These are phyloP conservation scores for Salix exigua DNA, from an alignment of 345 rosid genomes.

Conservation along the genomic window DNA sequence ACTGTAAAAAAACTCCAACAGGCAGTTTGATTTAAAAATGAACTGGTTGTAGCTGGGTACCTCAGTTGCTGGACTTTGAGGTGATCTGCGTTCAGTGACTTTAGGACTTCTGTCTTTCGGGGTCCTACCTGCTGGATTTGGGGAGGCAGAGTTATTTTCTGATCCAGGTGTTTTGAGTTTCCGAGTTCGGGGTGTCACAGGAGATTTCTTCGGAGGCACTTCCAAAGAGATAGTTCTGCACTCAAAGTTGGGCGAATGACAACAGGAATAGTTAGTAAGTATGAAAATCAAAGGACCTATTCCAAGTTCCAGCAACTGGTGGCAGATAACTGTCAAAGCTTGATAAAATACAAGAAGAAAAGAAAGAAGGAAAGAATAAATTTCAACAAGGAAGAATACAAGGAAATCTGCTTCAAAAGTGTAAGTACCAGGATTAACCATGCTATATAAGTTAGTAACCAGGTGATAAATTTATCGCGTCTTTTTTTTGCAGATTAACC, in stretches of 20 bases:
- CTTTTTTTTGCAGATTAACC: too few relatives aligned
- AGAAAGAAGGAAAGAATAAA: too few relatives aligned
- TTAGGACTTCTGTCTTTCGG: constrained; percentile 19
- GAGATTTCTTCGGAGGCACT: constrained; percentile 71
- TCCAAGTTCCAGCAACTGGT: background rate
- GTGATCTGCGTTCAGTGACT: constrained; percentile 17
- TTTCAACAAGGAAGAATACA: too few relatives aligned
- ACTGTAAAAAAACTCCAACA: background rate
- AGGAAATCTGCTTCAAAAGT: too few relatives aligned
- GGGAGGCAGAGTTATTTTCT: constrained; percentile 11
- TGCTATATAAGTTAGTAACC: background rate
- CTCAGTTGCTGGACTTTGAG: constrained; percentile 19
- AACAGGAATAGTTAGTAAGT: constrained; percentile 4
- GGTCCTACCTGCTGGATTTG: constrained; percentile 7
- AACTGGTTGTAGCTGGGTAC: background rate
- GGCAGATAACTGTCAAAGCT: background rate
- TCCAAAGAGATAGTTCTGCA: constrained; percentile 53
- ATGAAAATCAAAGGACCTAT: background rate
- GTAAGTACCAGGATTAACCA: too few relatives aligned
- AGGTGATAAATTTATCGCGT: background rate
- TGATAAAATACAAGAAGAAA: too few relatives aligned
- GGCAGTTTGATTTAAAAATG: too few relatives aligned
- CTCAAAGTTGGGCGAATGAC: constrained; percentile 13
- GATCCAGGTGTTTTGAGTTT: background rate
- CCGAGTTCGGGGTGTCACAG: constrained; percentile 49